Percentiles rank a stretch among this genome's conserved stretches.
phyloP scores from a whole-genome alignment of 495 filamentous ascomycete genomes.

The Staphylotrichum longicolle region DNA sequence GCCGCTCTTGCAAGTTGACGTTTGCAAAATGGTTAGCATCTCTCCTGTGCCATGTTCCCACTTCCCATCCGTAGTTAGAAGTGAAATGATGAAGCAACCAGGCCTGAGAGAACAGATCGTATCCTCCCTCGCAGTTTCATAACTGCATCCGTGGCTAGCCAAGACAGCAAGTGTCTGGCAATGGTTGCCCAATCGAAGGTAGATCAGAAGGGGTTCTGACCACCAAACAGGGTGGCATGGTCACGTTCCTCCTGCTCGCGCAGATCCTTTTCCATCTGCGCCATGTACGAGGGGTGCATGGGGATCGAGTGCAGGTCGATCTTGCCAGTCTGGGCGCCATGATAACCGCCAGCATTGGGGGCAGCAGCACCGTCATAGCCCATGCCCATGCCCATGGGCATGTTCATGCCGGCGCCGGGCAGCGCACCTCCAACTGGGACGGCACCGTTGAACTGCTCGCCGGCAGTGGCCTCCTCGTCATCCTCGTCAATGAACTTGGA shows the following conservation, averaged over 20 bases:
- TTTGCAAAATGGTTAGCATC: too few relatives aligned
- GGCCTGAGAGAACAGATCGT: neutral
- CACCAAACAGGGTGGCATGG: conserved; percentile 8
- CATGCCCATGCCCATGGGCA: neutral
- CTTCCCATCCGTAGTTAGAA: neutral
- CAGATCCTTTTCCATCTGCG: neutral
- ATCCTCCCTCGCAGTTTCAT: too few relatives aligned
- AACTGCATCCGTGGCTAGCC: too few relatives aligned
- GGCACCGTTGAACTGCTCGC: neutral
- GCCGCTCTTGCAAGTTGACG: too few relatives aligned
- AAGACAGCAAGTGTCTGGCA: too few relatives aligned
- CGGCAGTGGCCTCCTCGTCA: neutral
- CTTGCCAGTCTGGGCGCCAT: neutral
- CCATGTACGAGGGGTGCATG: neutral
- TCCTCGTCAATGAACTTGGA: neutral
- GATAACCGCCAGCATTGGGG: neutral
- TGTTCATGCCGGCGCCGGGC: neutral
- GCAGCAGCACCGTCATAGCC: neutral
- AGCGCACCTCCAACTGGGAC: too few relatives aligned
- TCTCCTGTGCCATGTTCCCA: too few relatives aligned
- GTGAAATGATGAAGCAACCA: neutral
- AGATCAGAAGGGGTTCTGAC: neutral
- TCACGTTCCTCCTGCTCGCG: conserved; percentile 8
- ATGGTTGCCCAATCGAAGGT: too few relatives aligned
- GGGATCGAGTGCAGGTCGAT: conserved; percentile 3